Base-by-base conservation (phyloP, 2,329 filamentous ascomycete species). In the Cladophialophora chaetospira region DNA sequence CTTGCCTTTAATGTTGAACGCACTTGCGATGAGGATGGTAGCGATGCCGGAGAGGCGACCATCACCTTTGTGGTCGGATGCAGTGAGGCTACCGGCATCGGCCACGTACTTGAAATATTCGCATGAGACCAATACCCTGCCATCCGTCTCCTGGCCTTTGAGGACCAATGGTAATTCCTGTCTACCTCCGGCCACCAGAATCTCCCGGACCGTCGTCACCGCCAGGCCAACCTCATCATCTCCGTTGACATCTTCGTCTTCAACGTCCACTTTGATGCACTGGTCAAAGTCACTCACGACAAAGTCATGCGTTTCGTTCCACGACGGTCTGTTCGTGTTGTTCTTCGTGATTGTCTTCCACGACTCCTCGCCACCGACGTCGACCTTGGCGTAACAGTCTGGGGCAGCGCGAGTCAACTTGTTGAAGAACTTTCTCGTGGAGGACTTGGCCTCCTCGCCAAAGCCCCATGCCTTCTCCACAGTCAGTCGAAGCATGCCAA, bases 271-370 rank as follows among this genome's bases (percentile, higher is more conserved):
- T 46, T 61, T 61, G 33, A 61, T 55, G 50, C 55, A 58, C 46
- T 61, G 58, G 35, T 61, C 58, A 33, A 58, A 58, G 40, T 61
- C 58, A 36, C 58, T 61, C 25, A 61, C 55, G 31, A 61, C 58
- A 55, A 61, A 61, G 46, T 61, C 58, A 44, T 61, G 58, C 44
- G 58, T 61, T 35, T 61, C 58, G 51, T 58, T 61, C 58, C 58
- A 61, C 49, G 58, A n/a, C 45, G 58, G 58, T 29, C 29, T 58
- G 58, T 58, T 58, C 44, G 58, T 58, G 46, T 61, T 61, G 58
- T 55, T 61, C 55, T 57, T 61, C 11, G 58, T 61, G 21, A 44
- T 21, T 35, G 58, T 61, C 36, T 40, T 54, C 55, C 55, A 61
- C 45, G 58, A 38, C 46, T 47, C 28, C 51, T 61, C 58, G 21